Evolutionary conservation across 495 filamentous ascomycete genomes (phyloP).

Genomic region (Eremomyces bilateralis): DNA sequence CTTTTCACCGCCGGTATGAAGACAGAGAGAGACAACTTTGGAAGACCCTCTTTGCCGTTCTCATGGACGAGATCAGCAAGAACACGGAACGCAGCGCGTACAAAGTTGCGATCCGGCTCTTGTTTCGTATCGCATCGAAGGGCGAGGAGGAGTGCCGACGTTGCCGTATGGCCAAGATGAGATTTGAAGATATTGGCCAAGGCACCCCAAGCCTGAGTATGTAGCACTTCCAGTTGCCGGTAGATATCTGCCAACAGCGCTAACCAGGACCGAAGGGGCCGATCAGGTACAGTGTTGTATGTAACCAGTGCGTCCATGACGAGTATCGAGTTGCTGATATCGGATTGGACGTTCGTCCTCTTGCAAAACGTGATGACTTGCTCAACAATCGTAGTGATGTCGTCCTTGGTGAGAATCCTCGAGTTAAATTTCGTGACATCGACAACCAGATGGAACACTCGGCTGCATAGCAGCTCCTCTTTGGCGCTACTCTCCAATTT

Average conservation of each 20-base stretch:
- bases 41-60: conserved; percentile 7
- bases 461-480: conserved; percentile 46
- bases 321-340: conserved; percentile 52
- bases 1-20: conserved; percentile 9
- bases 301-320: conserved; percentile 64
- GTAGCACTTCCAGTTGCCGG: conserved; percentile 44
- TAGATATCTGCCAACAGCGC: conserved; percentile 68
- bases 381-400: conserved; percentile 43
- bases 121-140: conserved; percentile 4
- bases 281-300: conserved; percentile 51
- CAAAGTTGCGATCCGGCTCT: conserved; percentile 3
- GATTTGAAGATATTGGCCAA: conserved; percentile 60
- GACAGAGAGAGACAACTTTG: conserved; percentile 9
- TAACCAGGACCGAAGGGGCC: conserved; percentile 44
- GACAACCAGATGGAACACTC: conserved; percentile 52
- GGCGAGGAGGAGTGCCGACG: conserved; percentile 10
- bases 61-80: conserved; percentile 11
- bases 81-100: conserved; percentile 12
- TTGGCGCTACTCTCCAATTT: conserved; percentile 27
- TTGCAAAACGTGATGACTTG: conserved; percentile 50
- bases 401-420: conserved; percentile 44
- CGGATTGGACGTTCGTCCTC: conserved; percentile 46
- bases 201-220: conserved; percentile 52
- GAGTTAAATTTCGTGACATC: conserved; percentile 71
- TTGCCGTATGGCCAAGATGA: conserved; percentile 36